phyloP scores from a whole-genome alignment of 2,329 filamentous ascomycete species.

The Bipolaris sorokiniana region DNA sequence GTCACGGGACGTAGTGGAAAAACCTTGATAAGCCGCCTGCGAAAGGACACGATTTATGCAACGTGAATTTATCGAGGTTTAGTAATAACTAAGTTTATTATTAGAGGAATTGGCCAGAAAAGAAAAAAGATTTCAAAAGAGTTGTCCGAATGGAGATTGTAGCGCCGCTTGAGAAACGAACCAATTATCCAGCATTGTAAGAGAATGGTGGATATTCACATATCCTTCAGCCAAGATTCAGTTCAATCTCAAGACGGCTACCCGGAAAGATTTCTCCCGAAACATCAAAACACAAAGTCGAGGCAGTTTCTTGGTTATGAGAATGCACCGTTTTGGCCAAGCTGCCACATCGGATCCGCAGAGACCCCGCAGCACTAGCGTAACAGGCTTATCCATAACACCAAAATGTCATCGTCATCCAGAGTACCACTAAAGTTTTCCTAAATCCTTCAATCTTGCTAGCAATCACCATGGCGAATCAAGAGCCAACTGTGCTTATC shows the following conservation, averaged over 20 bases:
- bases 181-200: no score
- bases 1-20: background rate
- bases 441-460: background rate
- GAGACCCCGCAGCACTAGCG: constrained; percentile 16
- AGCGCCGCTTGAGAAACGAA: background rate
- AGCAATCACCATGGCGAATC: constrained; percentile 8
- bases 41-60: no score
- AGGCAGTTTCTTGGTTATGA: background rate
- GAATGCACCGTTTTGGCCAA: constrained; percentile 12
- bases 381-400: constrained; percentile 9
- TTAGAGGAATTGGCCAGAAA: no score
- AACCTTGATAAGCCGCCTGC: background rate
- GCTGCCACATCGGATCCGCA: constrained; percentile 17
- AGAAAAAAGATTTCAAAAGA: no score
- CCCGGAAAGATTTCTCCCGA: background rate
- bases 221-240: background rate
- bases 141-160: background rate
- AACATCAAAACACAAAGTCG: background rate
- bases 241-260: background rate
- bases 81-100: no score
- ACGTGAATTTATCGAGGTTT: no score
- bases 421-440: background rate
- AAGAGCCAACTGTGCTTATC: constrained; percentile 55
- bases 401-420: constrained; percentile 1
- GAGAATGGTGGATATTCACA: no score